Evolutionary conservation across 139 green algal species (phyloP).

Genomic region (Diplosphaera chodatii): DNA sequence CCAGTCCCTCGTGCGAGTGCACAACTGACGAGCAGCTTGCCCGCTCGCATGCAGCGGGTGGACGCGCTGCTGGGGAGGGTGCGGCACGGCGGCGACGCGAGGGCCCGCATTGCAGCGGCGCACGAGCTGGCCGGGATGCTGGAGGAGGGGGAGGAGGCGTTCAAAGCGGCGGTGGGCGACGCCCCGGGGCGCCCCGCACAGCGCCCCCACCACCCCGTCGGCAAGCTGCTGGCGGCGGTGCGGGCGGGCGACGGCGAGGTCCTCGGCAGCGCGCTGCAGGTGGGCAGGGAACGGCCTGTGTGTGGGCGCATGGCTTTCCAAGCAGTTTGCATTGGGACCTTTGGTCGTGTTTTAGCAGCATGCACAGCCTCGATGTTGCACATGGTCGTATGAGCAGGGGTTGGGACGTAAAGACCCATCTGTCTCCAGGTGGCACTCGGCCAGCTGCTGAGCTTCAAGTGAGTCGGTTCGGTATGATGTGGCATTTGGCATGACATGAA

Average conservation of each 20-base stretch:
- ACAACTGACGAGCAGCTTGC: no score
- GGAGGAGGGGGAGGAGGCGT: conserved; percentile 29
- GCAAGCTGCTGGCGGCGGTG: conserved; percentile 21
- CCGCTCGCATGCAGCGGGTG: no score
- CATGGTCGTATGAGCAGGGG: no score
- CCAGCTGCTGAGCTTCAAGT: no score
- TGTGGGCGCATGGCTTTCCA: no score
- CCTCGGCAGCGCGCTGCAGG: conserved; percentile 31
- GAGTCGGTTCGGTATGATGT: neutral
- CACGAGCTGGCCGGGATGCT: conserved; percentile 22
- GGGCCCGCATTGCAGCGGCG: conserved; percentile 15
- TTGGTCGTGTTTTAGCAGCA: no score
- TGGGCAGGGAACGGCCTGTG: no score
- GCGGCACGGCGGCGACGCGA: neutral
- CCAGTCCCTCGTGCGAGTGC: no score
- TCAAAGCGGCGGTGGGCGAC: conserved; percentile 31
- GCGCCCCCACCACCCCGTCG: conserved; percentile 18
- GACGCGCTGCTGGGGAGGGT: conserved; percentile 11
- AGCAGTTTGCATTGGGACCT: no score
- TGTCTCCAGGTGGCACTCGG: no score
- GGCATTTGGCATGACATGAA: neutral
- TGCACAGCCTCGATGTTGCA: no score
- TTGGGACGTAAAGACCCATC: no score
- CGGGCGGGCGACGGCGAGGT: conserved; percentile 33
- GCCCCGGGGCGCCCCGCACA: conserved; percentile 11